phyloP scores from a whole-genome alignment of 345 rosid species.

The Hirschfeldia incana region DNA sequence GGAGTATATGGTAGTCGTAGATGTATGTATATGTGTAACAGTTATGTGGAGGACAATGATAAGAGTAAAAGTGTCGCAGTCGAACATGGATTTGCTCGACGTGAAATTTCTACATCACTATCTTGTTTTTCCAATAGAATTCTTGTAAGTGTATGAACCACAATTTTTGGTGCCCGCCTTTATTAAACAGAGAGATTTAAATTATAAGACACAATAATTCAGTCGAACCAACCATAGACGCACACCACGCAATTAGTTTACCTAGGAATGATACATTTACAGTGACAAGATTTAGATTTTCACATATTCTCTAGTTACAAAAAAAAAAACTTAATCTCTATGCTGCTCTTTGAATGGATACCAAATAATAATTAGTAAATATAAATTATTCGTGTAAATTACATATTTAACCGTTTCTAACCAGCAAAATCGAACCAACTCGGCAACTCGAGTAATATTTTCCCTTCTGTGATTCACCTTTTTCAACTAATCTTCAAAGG shows the following conservation, averaged over 20 bases:
- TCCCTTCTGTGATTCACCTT: background rate
- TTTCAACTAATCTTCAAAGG: background rate
- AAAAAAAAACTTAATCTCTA: too few relatives aligned
- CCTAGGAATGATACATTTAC: background rate
- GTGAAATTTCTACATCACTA: constrained; percentile 16
- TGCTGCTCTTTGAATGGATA: background rate
- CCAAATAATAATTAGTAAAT: background rate
- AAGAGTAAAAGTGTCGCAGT: constrained; percentile 33
- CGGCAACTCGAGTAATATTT: background rate
- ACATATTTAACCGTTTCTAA: background rate
- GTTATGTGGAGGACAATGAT: constrained; percentile 34
- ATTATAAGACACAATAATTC: background rate
- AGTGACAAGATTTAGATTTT: background rate
- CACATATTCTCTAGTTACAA: background rate
- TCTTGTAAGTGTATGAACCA: constrained; percentile 33
- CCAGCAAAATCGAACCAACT: background rate
- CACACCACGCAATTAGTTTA: constrained; percentile 4
- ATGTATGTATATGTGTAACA: constrained; percentile 1
- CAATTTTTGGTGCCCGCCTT: constrained; percentile 2
- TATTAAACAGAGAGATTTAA: background rate
- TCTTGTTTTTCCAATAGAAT: constrained; percentile 16
- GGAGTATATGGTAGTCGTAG: background rate
- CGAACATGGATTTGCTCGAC: constrained; percentile 22
- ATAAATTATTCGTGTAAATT: background rate
- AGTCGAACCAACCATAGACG: background rate